Evolutionary conservation across 169 alveolate genomes (phyloP), one percentile per base, ranked within the genome.

Genomic region (Cryptosporidium bovis): DNA sequence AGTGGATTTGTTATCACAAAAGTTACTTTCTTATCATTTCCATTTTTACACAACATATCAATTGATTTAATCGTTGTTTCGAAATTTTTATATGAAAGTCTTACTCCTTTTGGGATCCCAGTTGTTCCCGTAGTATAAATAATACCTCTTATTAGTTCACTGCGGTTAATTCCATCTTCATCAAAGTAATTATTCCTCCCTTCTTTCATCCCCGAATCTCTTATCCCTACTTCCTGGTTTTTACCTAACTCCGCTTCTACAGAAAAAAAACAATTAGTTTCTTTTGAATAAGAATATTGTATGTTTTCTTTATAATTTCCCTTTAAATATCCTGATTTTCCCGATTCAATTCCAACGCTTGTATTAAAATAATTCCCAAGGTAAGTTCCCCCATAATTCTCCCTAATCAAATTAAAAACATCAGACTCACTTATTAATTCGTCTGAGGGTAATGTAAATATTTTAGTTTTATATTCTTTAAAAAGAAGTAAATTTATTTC

Each of bases 61-160:
- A 77, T 58, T 20, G 87, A 29, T 20, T 36, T 20, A 2, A 77
- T 62, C 64, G 48, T 60, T 24, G 40, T 62, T 15, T 18, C 44
- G 29, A 58, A 77, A 77, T 44, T 85, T 65, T 34, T 34, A 67
- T 46, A 69, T 15, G 90, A 51, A 8, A 91, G 82, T 24, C 48
- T 53, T 13, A 53, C 93, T 10, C 91, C 93, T 64, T 87, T 84
- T 13, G 93, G 93, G 24, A 18, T 31, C 33, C 90, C 92, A 1
- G 93, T 91, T 34, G 92, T 82, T 8, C 93, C 93, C 4, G 93
- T 85, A 0, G 93, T 91, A 65, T 82, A 91, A 34, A 85, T 82
- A 29, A 91, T 64, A 46, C 33, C 40, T 60, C 71, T 77, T 34
- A 62, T 12, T 62, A 15, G 46, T 62, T 62, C 33, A 6, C 15